Evolutionary conservation across 352 stramenopile species (phyloP), one percentile per base, ranked within the genome.

Genomic region (Phytophthora pini): DNA sequence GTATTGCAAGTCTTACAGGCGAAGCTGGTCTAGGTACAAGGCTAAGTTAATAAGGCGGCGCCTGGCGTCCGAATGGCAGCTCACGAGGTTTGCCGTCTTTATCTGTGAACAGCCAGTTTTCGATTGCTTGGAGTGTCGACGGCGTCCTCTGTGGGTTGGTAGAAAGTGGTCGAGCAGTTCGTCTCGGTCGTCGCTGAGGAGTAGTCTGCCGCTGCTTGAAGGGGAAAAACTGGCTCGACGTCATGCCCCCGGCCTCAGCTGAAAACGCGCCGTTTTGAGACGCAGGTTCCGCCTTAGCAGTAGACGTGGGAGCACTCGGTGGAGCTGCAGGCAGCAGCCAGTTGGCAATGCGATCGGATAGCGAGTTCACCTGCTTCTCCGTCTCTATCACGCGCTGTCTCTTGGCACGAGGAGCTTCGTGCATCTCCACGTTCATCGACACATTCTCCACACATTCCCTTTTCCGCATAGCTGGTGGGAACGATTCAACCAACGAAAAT

Each of bases 41-140:
- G 13, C 36, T 67, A 56, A 56, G 50, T 61, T 69, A 77, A 38
- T 72, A 77, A 27, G 65, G 75, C 27, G 72, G 61, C 2, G 68
- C 65, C 39, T 76, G 68, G 9, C 53, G 59, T 53, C 61, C 69
- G 44, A 81, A 74, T 34, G 61, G 66, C 36, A 70, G 40, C 1
- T 71, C 65, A 61, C 60, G 68, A 38, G 68, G 59, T 3, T 75
- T 81, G 29, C 72, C 70, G 24, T 81, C 72, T 26, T 73, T 75
- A 15, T 85, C 74, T 0, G 66, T 77, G 49, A 87, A 90, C 12
- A 90, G 56, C 79, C 79, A 88, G 43, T 90, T 76, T 44, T 88
- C 75, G 13, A 90, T 72, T 2, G 70, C 61, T 62, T 77, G 68
- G 7, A 85, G 46, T 1, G 74, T 22, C 6, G 76, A 74, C 13